Conservation (phyloP, 768 basidiomycete genomes). For the Galerina marginata region DNA sequence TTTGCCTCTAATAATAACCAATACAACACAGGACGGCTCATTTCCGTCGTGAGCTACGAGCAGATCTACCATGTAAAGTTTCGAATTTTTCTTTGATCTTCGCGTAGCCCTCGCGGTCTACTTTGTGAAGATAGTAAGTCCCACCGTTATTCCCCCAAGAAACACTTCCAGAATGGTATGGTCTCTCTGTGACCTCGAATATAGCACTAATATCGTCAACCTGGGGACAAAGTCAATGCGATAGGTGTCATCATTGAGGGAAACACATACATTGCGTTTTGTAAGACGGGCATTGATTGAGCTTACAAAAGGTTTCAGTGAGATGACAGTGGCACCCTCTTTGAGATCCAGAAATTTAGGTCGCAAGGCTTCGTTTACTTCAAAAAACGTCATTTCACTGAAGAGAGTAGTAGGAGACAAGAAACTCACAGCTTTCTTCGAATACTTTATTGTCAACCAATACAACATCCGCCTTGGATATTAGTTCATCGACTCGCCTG, state of each 20-base stretch:
- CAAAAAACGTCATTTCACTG: constrained; percentile 1
- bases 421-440: constrained; percentile 65
- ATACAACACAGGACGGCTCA: constrained; percentile 17
- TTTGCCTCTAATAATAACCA: constrained; percentile 3
- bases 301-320: constrained; percentile 84
- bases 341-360: constrained; percentile 94
- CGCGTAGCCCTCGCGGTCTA: constrained; percentile 75
- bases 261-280: constrained; percentile 72
- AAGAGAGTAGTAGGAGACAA: background rate
- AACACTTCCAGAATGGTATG: constrained; percentile 75
- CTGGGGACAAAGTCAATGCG: constrained; percentile 36
- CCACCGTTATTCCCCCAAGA: constrained; percentile 82
- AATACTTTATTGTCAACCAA: constrained; percentile 91
- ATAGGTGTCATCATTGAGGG: background rate
- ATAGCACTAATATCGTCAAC: constrained; percentile 83
- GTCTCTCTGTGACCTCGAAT: constrained; percentile 73
- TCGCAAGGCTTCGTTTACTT: constrained; percentile 87
- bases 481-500: constrained; percentile 65
- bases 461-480: constrained; percentile 88
- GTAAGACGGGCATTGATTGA: constrained; percentile 76
- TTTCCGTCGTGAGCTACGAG: constrained; percentile 37
- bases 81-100: constrained; percentile 63
- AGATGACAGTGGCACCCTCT: constrained; percentile 89
- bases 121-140: constrained; percentile 75
- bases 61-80: constrained; percentile 41